Evolutionary conservation across 1,139 yeast species (phyloP), one percentile per base, ranked within the genome.

Genomic region (Saccharomyces hybrid): DNA sequence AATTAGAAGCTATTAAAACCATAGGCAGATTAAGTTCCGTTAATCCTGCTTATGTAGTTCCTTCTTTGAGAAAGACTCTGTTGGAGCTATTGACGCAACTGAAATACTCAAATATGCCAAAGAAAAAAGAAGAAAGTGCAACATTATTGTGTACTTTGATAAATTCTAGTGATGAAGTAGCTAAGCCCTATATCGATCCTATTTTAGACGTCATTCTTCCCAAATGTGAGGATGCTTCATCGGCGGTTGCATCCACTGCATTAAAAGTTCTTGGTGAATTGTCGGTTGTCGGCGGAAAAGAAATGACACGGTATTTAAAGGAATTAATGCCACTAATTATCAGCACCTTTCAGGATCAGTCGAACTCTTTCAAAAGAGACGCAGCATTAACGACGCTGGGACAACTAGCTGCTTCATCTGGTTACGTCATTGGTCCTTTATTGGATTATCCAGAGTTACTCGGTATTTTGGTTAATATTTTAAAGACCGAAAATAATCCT

Each of bases 1-100:
- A 96, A 52, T 83, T 86, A 63, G 86, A 82, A n/a, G 86, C 96
- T 0, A 81, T 91, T 47, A 78, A 78, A 49, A 79, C 91, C 6
- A 81, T 93, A 56, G 98, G 99, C 1, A 78, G 97, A 55, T 72
- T 95, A 23, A 85, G 96, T 0, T 74, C 82, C 3, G 85, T 89
- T 42, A 95, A 95, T 64, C 98, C 99, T 0, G 98, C 99, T 0
- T 91, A 89, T 69, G 89, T 93, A 58, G 93, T 91, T 28, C 99
- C 99, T 0, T 87, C 96, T 1, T 75, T 95, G 54, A 76, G 99
- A 61, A 91, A 89, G 65, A 83, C 95, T 0, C 73, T 95, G 57
- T 83, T 95, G 52, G 97, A 93, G 68, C 75, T 91, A 20, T 71
- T 95, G 51, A 88, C 97, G 0, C 87, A 89, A 60, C 73, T 95